These are phyloP conservation scores for Penicillium vulpinum DNA, from an alignment of 2,329 filamentous ascomycete genomes.

Conservation along the genomic window DNA sequence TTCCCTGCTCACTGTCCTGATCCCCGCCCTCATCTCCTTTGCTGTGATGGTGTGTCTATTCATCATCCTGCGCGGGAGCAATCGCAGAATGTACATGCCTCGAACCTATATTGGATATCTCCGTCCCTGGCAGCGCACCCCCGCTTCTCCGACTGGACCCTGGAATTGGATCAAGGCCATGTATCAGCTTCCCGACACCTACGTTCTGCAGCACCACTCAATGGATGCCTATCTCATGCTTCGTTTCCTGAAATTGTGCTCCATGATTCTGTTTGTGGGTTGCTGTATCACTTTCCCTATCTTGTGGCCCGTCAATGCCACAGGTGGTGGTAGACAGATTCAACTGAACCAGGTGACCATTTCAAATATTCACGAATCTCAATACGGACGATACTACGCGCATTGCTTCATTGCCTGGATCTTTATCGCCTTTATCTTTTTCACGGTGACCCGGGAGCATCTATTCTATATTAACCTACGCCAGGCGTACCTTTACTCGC, in stretches of 20 bases:
- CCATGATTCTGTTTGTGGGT: constrained; percentile 79
- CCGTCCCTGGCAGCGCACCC: constrained; percentile 57
- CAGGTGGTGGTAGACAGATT: constrained; percentile 63
- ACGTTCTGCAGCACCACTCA: constrained; percentile 84
- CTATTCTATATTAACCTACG: constrained; percentile 91
- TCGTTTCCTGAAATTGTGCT: constrained; percentile 78
- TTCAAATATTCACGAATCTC: constrained; percentile 63
- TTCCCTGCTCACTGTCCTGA: constrained; percentile 51
- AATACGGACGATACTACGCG: constrained; percentile 72
- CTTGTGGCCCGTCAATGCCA: constrained; percentile 84
- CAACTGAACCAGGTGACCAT: constrained; percentile 80
- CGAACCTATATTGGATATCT: constrained; percentile 57
- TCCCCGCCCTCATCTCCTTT: constrained; percentile 48
- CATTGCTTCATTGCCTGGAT: constrained; percentile 79
- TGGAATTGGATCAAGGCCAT: constrained; percentile 69
- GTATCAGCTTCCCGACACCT: constrained; percentile 69
- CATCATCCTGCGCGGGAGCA: constrained; percentile 50
- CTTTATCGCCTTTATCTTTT: constrained; percentile 85
- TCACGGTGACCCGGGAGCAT: constrained; percentile 80
- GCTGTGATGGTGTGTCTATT: constrained; percentile 52
- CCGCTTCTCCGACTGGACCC: constrained; percentile 59
- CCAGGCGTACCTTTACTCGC: constrained; percentile 86
- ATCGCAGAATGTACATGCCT: constrained; percentile 55
- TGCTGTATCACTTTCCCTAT: constrained; percentile 84
- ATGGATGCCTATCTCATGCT: constrained; percentile 90